A percentile compares a stretch with the other conserved stretches of the same genome.
Conservation (phyloP, 2,329 filamentous ascomycete species). For the Trichoderma afroharzianum region DNA sequence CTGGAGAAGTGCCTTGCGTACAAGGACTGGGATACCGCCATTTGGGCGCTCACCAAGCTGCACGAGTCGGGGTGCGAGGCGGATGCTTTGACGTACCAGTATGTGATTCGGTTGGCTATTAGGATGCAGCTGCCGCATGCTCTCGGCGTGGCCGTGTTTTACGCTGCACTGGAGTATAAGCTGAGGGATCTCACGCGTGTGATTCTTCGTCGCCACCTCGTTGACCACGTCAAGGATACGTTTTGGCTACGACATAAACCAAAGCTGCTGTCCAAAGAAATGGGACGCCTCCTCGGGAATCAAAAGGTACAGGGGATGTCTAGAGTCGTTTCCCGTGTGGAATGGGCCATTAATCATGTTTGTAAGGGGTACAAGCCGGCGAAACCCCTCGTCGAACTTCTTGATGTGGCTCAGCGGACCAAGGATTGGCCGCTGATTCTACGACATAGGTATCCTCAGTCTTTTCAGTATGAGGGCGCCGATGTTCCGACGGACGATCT, state of each 20-base stretch:
- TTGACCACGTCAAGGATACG: slow-evolving; percentile 22
- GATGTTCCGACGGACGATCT: background rate
- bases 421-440: slow-evolving; percentile 28
- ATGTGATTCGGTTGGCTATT: slow-evolving; percentile 38
- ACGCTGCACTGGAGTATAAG: slow-evolving; percentile 31
- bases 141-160: slow-evolving; percentile 32
- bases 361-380: slow-evolving; percentile 29
- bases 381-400: slow-evolving; percentile 26
- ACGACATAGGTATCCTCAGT: slow-evolving; percentile 19
- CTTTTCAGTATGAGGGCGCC: background rate
- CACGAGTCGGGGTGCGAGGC: slow-evolving; percentile 24
- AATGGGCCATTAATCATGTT: slow-evolving; percentile 29
- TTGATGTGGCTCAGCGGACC: slow-evolving; percentile 27
- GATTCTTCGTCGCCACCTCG: slow-evolving; percentile 27
- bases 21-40: slow-evolving; percentile 31
- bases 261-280: slow-evolving; percentile 28
- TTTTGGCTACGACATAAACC: slow-evolving; percentile 30
- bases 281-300: slow-evolving; percentile 21
- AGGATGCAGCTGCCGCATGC: slow-evolving; percentile 28
- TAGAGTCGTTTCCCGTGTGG: slow-evolving; percentile 26
- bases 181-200: slow-evolving; percentile 27
- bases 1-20: slow-evolving; percentile 30
- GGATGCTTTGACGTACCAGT: slow-evolving; percentile 33
- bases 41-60: slow-evolving; percentile 30
- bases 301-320: background rate